These are phyloP conservation scores for Backusella psychrophila DNA, from an alignment of 192 early-diverging fungal genomes.

Conservation along the genomic window DNA sequence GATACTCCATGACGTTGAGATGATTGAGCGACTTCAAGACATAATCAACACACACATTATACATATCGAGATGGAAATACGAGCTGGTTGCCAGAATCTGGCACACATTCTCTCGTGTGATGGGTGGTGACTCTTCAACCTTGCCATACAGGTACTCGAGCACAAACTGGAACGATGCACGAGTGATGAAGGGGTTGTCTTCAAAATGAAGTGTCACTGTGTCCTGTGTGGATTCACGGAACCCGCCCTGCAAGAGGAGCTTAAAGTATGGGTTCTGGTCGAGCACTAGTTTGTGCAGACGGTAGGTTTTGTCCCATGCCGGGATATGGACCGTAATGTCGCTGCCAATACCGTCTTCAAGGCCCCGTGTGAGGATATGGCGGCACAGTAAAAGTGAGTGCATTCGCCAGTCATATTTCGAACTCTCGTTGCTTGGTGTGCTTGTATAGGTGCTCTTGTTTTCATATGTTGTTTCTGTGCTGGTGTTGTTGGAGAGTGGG, in stretches of 20 bases:
- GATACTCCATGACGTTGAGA: conserved; percentile 37
- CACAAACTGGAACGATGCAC: conserved; percentile 52
- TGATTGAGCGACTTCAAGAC: conserved; percentile 28
- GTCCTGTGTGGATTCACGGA: conserved; percentile 35
- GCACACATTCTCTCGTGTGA: conserved; percentile 39
- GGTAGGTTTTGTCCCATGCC: conserved; percentile 47
- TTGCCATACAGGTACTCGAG: conserved; percentile 49
- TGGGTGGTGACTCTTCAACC: conserved; percentile 30
- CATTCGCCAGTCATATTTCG: conserved; percentile 27
- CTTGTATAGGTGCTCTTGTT: not conserved
- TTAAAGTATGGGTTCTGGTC: conserved; percentile 53
- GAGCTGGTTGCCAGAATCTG: conserved; percentile 45
- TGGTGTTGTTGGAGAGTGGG: not conserved
- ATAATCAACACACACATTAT: conserved; percentile 38
- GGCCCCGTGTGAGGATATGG: conserved; percentile 47
- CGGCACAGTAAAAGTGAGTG: conserved; percentile 29
- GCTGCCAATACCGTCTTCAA: conserved; percentile 45
- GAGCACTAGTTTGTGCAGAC: conserved; percentile 52
- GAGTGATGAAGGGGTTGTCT: conserved; percentile 45
- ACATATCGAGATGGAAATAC: conserved; percentile 49
- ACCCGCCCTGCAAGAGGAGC: conserved; percentile 43
- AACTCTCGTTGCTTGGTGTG: not conserved
- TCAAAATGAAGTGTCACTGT: conserved; percentile 46
- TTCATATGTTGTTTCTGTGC: not conserved
- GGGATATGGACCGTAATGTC: conserved; percentile 43